Percentiles rank a stretch among this genome's conserved stretches.
Evolutionary conservation across 2,329 filamentous ascomycete species (phyloP).

Genomic region (Bipolaris zeicola): DNA sequence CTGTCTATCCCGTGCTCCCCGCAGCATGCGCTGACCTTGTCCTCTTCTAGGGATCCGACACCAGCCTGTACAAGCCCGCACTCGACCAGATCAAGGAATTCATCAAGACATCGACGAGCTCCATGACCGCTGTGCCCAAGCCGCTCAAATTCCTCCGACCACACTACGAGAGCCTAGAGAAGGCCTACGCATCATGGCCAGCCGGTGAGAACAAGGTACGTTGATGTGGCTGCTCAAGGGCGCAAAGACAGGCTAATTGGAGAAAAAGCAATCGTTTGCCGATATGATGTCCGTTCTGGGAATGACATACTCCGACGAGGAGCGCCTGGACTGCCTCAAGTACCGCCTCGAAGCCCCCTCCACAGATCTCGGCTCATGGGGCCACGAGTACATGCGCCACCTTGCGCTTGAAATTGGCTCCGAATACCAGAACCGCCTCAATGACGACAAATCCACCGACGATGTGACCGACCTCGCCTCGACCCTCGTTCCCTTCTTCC

Average conservation of each 20-base stretch:
- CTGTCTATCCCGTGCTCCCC: slow-evolving; percentile 12
- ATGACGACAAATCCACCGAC: slow-evolving; percentile 80
- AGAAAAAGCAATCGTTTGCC: slow-evolving; percentile 70
- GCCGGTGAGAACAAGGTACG: slow-evolving; percentile 79
- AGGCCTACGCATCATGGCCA: slow-evolving; percentile 88
- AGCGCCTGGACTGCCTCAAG: slow-evolving; percentile 93
- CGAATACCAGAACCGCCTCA: slow-evolving; percentile 86
- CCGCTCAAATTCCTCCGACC: slow-evolving; percentile 96
- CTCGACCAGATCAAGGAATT: slow-evolving; percentile 96
- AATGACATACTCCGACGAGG: slow-evolving; percentile 98
- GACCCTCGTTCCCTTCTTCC: slow-evolving; percentile 87
- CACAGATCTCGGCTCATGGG: slow-evolving; percentile 94
- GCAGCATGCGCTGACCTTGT: slow-evolving; percentile 32
- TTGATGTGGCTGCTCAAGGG: background rate
- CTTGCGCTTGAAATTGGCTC: slow-evolving; percentile 94
- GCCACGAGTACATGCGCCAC: slow-evolving; percentile 97
- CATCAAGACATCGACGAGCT: slow-evolving; percentile 98
- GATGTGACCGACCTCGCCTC: slow-evolving; percentile 86
- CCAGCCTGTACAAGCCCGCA: slow-evolving; percentile 85
- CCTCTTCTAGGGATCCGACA: slow-evolving; percentile 74
- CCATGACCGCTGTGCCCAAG: slow-evolving; percentile 99
- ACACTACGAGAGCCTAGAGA: slow-evolving; percentile 88
- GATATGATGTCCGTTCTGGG: slow-evolving; percentile 97
- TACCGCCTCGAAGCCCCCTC: slow-evolving; percentile 89
- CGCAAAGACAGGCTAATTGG: slow-evolving; percentile 19